phyloP scores from a whole-genome alignment of 2,329 filamentous ascomycete species.

The Claviceps quebecensis region DNA sequence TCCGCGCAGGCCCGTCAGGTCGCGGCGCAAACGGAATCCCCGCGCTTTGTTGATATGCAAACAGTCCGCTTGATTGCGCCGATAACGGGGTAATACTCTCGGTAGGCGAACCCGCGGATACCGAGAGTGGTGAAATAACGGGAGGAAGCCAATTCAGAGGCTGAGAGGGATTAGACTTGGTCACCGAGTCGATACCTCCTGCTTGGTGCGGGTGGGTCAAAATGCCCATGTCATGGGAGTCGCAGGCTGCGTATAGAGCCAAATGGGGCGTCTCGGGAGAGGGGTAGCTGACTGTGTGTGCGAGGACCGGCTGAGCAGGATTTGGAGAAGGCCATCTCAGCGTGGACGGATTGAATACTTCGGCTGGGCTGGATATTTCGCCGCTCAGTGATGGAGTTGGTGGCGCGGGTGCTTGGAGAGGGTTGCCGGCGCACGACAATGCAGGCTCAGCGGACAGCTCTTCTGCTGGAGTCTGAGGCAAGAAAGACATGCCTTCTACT shows the following conservation, averaged over 20 bases:
- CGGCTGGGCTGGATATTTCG: constrained; percentile 12
- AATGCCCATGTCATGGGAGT: constrained; percentile 19
- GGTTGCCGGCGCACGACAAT: background rate
- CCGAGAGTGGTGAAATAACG: constrained; percentile 25
- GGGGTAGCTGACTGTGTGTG: constrained; percentile 16
- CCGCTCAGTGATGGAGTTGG: constrained; percentile 13
- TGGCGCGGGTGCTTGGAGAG: constrained; percentile 7
- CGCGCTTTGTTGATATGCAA: constrained; percentile 21
- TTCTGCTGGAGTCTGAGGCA: background rate
- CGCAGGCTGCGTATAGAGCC: constrained; percentile 12
- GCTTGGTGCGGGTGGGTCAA: constrained; percentile 44
- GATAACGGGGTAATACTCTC: constrained; percentile 6
- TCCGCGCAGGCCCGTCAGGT: background rate
- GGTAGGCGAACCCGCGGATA: constrained; percentile 17
- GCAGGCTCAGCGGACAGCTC: background rate
- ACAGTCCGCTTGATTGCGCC: constrained; percentile 15
- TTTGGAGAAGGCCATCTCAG: constrained; percentile 9
- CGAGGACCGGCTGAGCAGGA: constrained; percentile 10
- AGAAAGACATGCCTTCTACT: background rate
- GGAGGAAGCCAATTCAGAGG: constrained; percentile 38
- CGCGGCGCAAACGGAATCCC: constrained; percentile 34
- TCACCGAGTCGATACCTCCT: constrained; percentile 31
- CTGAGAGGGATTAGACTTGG: constrained; percentile 21
- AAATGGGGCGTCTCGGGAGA: constrained; percentile 18
- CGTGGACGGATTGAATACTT: constrained; percentile 11